Percentiles rank a stretch among this genome's conserved stretches.
These are phyloP conservation scores for Beauveria australis DNA, from an alignment of 2,329 filamentous ascomycete species.

Conservation along the genomic window DNA sequence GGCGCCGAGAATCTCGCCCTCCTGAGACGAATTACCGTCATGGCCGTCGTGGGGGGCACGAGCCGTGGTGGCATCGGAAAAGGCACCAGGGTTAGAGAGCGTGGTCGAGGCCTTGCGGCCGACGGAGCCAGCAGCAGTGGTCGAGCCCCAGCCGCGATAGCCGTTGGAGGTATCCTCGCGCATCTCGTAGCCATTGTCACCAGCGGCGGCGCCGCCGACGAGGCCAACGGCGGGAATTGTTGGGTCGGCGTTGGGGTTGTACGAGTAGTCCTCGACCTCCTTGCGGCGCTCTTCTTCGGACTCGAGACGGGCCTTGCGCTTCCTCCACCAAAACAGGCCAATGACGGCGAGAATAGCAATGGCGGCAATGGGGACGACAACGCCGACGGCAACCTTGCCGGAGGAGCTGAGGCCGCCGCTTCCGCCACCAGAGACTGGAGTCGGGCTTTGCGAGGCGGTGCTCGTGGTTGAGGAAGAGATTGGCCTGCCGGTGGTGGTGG, in stretches of 20 bases:
- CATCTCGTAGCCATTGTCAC: slow-evolving; percentile 61
- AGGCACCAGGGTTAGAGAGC: slow-evolving; percentile 64
- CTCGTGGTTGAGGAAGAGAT: slow-evolving; percentile 20
- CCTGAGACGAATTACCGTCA: slow-evolving; percentile 46
- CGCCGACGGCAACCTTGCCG: slow-evolving; percentile 81
- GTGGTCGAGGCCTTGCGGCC: slow-evolving; percentile 84
- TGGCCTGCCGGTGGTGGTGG: slow-evolving; percentile 17
- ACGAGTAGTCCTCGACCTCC: slow-evolving; percentile 94
- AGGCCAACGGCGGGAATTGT: slow-evolving; percentile 51
- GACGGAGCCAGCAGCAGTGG: slow-evolving; percentile 56
- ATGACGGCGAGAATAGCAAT: slow-evolving; percentile 73
- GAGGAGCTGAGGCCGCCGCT: slow-evolving; percentile 44
- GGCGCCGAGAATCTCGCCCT: slow-evolving; percentile 75
- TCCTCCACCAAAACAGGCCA: slow-evolving; percentile 79
- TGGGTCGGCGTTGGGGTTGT: slow-evolving; percentile 95
- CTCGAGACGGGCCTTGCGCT: slow-evolving; percentile 74
- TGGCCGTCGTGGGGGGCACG: slow-evolving; percentile 52
- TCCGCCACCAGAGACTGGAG: slow-evolving; percentile 20
- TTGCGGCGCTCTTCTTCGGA: slow-evolving; percentile 85
- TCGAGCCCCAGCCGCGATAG: slow-evolving; percentile 92
- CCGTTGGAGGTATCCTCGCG: slow-evolving; percentile 67
- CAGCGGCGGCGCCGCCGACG: slow-evolving; percentile 29
- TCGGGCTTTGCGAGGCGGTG: slow-evolving; percentile 20
- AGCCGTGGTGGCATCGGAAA: slow-evolving; percentile 70
- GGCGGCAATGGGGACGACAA: slow-evolving; percentile 85